Percentiles rank a stretch among this genome's conserved stretches.
phyloP scores from a whole-genome alignment of 139 green algal species.

The Chlorella sp. region DNA sequence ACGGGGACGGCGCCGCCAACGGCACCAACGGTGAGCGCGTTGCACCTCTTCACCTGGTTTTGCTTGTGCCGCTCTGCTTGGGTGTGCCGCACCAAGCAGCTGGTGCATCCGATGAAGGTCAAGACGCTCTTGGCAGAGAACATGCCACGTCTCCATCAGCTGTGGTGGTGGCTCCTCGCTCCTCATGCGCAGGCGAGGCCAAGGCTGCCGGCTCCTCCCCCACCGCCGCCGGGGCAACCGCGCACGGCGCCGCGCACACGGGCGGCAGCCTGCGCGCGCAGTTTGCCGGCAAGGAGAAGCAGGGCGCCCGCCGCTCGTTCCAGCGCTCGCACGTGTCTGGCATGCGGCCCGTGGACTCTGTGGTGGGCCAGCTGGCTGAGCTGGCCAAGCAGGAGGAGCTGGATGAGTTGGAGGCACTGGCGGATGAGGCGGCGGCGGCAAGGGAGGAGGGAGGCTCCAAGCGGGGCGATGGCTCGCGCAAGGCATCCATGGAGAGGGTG shows the following conservation, averaged over 20 bases:
- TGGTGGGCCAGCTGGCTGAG: background rate
- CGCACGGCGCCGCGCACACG: background rate
- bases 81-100: too few relatives aligned
- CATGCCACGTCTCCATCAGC: too few relatives aligned
- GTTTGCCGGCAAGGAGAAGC: background rate
- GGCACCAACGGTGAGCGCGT: too few relatives aligned
- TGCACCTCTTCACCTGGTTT: too few relatives aligned
- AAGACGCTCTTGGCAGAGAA: too few relatives aligned
- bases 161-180: too few relatives aligned
- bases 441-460: background rate
- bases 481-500: too few relatives aligned
- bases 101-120: too few relatives aligned
- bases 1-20: too few relatives aligned
- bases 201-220: too few relatives aligned
- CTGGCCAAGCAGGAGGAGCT: constrained; percentile 6
- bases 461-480: background rate
- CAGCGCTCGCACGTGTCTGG: background rate
- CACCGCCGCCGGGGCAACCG: background rate
- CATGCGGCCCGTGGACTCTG: constrained; percentile 6
- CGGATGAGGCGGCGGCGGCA: background rate
- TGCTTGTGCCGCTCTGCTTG: too few relatives aligned
- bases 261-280: background rate
- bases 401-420: background rate
- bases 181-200: too few relatives aligned
- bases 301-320: background rate